phyloP scores from a whole-genome alignment of 129 eudicot species.

The Rutidosis leptorrhynchoides region DNA sequence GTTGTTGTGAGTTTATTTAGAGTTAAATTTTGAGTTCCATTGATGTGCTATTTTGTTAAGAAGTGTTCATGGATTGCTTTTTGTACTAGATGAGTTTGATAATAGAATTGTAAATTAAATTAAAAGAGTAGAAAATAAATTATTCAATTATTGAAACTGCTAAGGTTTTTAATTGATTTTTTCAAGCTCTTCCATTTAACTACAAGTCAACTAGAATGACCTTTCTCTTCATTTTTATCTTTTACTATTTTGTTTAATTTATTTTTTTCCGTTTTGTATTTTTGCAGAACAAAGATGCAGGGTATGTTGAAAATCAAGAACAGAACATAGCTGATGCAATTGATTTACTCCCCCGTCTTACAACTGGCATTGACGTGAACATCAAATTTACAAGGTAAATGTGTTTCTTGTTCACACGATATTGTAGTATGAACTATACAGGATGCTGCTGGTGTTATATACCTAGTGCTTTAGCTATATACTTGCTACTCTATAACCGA shows the following conservation, averaged over 20 bases:
- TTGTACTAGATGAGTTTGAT: not conserved
- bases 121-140: constrained; percentile 7
- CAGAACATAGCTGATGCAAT: constrained; percentile 89
- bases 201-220: not conserved
- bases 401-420: constrained; percentile 11
- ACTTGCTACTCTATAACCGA: not conserved
- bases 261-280: not conserved
- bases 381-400: constrained; percentile 67
- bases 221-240: not conserved
- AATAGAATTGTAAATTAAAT: not conserved
- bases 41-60: not conserved
- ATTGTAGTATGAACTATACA: not conserved
- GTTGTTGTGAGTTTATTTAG: not conserved
- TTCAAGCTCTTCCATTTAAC: constrained; percentile 7
- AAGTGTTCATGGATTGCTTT: not conserved
- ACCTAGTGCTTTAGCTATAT: constrained; percentile 2
- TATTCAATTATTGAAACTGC: constrained; percentile 15
- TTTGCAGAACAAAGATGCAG: constrained; percentile 81
- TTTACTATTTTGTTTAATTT: not conserved
- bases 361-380: constrained; percentile 95
- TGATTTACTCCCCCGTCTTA: constrained; percentile 88
- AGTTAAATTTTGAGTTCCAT: not conserved
- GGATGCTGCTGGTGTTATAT: not conserved
- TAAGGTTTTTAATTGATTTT: not conserved
- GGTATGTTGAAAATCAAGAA: constrained; percentile 79